phyloP scores from a whole-genome alignment of 192 early-diverging fungal species.

The Lobosporangium transversale region DNA sequence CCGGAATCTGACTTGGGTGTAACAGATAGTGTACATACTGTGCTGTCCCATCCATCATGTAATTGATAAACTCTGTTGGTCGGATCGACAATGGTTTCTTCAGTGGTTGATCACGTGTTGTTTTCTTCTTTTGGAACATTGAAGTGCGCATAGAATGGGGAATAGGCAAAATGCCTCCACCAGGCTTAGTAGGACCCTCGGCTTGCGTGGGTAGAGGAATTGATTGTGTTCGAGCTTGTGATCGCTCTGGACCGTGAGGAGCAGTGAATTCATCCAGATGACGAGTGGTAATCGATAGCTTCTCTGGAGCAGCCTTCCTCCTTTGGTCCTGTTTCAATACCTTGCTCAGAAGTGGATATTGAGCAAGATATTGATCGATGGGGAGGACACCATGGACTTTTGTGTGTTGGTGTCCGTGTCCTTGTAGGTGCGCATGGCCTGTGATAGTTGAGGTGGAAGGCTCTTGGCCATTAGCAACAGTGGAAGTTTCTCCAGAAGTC shows the following conservation, averaged over 20 bases:
- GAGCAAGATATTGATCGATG: too few species aligned
- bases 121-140: too few species aligned
- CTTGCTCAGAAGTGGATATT: too few species aligned
- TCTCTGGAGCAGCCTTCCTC: constrained; percentile 13
- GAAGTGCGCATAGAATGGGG: too few species aligned
- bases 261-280: constrained; percentile 25
- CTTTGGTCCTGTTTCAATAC: constrained; percentile 11
- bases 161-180: too few species aligned
- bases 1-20: constrained; percentile 39
- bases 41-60: constrained; percentile 18
- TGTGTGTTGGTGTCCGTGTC: too few species aligned
- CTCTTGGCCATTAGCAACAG: too few species aligned
- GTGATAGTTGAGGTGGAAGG: too few species aligned
- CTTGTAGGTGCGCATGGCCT: too few species aligned
- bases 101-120: constrained; percentile 4
- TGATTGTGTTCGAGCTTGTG: neutral
- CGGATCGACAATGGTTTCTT: constrained; percentile 30
- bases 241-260: neutral
- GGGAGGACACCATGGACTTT: too few species aligned
- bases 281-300: neutral
- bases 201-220: neutral
- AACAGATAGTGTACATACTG: constrained; percentile 16
- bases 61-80: constrained; percentile 10
- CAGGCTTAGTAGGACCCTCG: neutral
- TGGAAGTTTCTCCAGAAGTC: too few species aligned